phyloP scores from a whole-genome alignment of 371 early-diverging fungal genomes.

The Cokeromyces recurvatus region DNA sequence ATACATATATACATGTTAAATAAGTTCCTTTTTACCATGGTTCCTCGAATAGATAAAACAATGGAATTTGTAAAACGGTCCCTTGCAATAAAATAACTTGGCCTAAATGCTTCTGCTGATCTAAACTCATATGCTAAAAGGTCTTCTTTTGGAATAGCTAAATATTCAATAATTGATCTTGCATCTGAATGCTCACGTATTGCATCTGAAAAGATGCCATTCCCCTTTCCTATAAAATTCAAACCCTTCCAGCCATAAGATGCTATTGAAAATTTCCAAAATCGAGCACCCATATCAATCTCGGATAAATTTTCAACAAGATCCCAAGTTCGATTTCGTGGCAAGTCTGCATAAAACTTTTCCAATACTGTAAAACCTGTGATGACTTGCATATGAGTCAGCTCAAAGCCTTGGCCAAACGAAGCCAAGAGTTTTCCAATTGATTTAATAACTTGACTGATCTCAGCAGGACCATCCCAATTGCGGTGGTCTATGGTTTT shows the following conservation, averaged over 20 bases:
- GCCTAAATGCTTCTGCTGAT: constrained; percentile 68
- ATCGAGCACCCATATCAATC: constrained; percentile 53
- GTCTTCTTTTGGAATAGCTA: constrained; percentile 65
- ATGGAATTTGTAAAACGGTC: constrained; percentile 69
- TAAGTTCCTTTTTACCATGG: constrained; percentile 68
- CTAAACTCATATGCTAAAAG: constrained; percentile 75
- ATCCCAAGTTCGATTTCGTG: constrained; percentile 41
- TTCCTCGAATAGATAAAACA: constrained; percentile 78
- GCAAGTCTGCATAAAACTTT: constrained; percentile 49
- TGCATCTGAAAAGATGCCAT: constrained; percentile 65
- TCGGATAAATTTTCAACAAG: constrained; percentile 42
- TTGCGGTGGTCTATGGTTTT: too few species aligned
- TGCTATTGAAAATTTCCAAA: constrained; percentile 62
- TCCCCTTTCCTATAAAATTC: constrained; percentile 74
- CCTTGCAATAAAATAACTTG: constrained; percentile 74
- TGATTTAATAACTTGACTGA: constrained; percentile 53
- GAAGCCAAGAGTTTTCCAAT: constrained; percentile 52
- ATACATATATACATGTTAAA: too few species aligned
- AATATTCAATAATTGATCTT: constrained; percentile 64
- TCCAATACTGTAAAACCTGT: constrained; percentile 65
- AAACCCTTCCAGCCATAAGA: constrained; percentile 83
- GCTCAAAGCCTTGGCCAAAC: constrained; percentile 79
- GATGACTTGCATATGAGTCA: constrained; percentile 71
- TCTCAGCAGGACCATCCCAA: too few species aligned
- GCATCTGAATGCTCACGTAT: constrained; percentile 69